Conservation (phyloP, 352 stramenopile species). For the Phytopythium kandeliae region DNA sequence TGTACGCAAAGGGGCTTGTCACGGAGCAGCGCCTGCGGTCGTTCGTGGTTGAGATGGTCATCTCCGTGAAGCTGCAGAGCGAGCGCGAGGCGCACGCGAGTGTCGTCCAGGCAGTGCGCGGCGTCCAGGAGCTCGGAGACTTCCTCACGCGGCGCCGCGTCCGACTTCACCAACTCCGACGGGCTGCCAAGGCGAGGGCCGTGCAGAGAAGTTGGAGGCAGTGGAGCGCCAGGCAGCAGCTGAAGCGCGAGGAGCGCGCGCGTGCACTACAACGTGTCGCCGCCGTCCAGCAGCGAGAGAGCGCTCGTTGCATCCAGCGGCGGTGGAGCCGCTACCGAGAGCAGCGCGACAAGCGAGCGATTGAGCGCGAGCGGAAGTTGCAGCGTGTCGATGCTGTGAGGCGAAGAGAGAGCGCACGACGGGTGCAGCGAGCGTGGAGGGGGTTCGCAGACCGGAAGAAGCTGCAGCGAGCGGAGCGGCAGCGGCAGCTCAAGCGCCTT, state of each 20-base stretch:
- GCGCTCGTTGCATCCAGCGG: constrained; percentile 1
- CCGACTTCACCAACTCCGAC: constrained; percentile 15
- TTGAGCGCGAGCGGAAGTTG: constrained; percentile 9
- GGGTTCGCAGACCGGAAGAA: constrained; percentile 4
- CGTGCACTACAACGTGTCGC: constrained; percentile 1
- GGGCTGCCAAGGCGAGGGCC: constrained; percentile 8
- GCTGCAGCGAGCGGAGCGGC: neutral
- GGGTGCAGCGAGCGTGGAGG: constrained; percentile 7
- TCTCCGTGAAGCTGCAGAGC: constrained; percentile 25
- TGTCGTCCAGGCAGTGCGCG: constrained; percentile 6
- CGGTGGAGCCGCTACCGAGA: neutral
- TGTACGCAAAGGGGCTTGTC: constrained; percentile 11
- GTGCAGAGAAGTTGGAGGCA: constrained; percentile 19
- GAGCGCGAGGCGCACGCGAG: constrained; percentile 14
- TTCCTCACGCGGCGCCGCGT: constrained; percentile 3
- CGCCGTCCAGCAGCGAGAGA: neutral
- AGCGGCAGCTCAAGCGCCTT: neutral
- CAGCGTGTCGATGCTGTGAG: constrained; percentile 5
- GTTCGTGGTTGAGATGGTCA: constrained; percentile 25
- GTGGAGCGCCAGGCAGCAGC: constrained; percentile 10
- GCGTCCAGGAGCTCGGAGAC: constrained; percentile 10
- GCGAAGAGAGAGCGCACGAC: neutral
- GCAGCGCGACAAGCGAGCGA: neutral
- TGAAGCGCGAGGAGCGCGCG: constrained; percentile 8
- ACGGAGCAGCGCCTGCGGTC: constrained; percentile 17